Evolutionary conservation across 140 eudicot genomes (phyloP), one percentile per base, ranked within the genome.

Genomic region (Anethum foeniculum): DNA sequence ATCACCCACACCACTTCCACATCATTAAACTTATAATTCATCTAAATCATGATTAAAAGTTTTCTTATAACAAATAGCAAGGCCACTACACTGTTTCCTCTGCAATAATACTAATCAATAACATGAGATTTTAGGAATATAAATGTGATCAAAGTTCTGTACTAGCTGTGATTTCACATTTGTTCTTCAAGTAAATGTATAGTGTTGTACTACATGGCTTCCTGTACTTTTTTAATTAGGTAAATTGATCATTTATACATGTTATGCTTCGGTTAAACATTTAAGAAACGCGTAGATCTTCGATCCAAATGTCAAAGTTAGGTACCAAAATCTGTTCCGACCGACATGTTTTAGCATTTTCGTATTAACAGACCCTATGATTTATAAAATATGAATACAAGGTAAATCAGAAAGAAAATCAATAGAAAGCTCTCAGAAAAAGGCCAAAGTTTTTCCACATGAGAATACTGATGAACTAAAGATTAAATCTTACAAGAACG

Each of bases 361-460:
- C 51, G 16, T 12, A 47, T 47, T 44, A 5, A 44, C 1, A 44
- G 13, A 44, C 14, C 48, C 48, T 0, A 5, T 41, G 46, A 39
- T 1, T 39, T 39, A 39, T 39, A 39, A 39, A 39, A 6, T 39
- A 0, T 6, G 46, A 41, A 41, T 8, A 44, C 18, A 54, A 54
- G 2, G 0, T 0, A n/a, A 60, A 60, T 21, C 68, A 10, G 25
- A 19, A 21, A 3, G 14, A 38, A 41, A 15, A 1, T 7, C 6
- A 18, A 77, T n/a, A 54, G 11, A 41, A 54, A 48, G 91, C 93
- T 91, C 96, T 91, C 93, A 89, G 96, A 56, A 56, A 67, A 82
- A 39, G 89, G 96, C 89, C 96, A 88, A 82, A 69, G 88, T 64
- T 91, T 88, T 77, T 91, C 93, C 90, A 91, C 96, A 87, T 82